Base-by-base conservation (phyloP, 208 protist genomes). In the Leishmania arabica region DNA sequence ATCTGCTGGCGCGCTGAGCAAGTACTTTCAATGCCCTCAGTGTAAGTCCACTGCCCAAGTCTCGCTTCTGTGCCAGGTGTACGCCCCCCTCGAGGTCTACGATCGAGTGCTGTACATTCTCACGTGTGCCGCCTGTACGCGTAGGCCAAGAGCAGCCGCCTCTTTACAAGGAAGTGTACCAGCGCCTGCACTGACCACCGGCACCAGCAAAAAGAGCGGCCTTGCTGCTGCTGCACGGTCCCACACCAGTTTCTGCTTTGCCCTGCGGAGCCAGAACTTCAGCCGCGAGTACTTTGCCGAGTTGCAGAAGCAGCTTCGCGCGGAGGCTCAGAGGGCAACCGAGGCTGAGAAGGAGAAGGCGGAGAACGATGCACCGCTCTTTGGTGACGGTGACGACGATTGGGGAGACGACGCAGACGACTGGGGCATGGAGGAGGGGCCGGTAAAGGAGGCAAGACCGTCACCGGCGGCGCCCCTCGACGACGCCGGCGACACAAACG, bases 41-140 rank as follows among this genome's bases (percentile, higher is more conserved):
- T 97, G 94, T 78, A 85, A 84, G 53, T 89, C 79, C 19, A 72
- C 62, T 62, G 75, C 91, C 37, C 79, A 87, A 24, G 91, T 93
- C 3, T 94, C 91, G 34, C 83, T 96, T 13, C 72, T 98, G 34
- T 75, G 86, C 45, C 95, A 98, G 80, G 71, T 98, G 54, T 96
- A 95, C 72, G 92, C 92, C 3, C 93, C 95, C 13, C 84, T 95
- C 31, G 88, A 93, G 47, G 82, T 88, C 65, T 95, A 92, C 77
- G 95, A 98, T 81, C 88, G 95, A 37, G 89, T 98, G 42, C 62
- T 98, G 7, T 98, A 98, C 79, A 71, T 98, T 11, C 80, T 98
- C 49, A 85, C 82, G 56, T 98, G 95, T 79, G 56, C 84, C 49
- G 71, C 78, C 21, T 97, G 94, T 77, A 85, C 85, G 19, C 70